Conservation (phyloP, 75 land plant genomes). For the Sequoia sempervirens region DNA sequence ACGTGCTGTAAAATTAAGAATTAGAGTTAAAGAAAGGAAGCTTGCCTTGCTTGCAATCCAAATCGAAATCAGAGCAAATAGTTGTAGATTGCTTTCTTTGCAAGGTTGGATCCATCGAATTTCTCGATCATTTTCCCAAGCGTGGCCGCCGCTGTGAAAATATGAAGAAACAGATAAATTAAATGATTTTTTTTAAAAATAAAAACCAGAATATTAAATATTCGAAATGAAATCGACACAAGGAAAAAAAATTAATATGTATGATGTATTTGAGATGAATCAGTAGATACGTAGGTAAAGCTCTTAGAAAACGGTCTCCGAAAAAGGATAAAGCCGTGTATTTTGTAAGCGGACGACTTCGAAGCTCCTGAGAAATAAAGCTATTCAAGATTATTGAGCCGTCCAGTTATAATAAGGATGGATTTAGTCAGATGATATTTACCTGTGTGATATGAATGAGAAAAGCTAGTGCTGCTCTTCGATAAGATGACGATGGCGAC, state of each 20-base stretch:
- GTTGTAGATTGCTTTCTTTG: constrained; percentile 51
- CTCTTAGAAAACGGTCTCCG: constrained; percentile 8
- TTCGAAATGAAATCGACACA: neutral
- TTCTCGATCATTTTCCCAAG: neutral
- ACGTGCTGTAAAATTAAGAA: neutral
- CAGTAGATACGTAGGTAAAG: neutral
- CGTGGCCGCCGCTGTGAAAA: neutral
- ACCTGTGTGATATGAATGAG: constrained; percentile 1
- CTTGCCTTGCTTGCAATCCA: constrained; percentile 75
- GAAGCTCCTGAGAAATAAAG: neutral
- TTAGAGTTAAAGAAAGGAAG: neutral
- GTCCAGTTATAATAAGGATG: neutral
- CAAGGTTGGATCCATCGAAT: constrained; percentile 40
- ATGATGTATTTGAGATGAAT: neutral
- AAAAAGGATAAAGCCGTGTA: constrained; percentile 4
- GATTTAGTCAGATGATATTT: neutral
- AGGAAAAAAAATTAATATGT: neutral
- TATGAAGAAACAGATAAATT: neutral
- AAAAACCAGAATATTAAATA: neutral
- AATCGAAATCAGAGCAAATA: constrained; percentile 50
- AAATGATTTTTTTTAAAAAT: neutral
- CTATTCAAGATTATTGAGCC: too few species aligned
- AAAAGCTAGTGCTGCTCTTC: neutral
- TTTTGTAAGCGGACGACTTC: constrained; percentile 2
- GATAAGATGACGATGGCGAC: neutral